A percentile compares a stretch with the other conserved stretches of the same genome.
Conservation (phyloP, 306 rosid species). For the Castanopsis chinensis region DNA sequence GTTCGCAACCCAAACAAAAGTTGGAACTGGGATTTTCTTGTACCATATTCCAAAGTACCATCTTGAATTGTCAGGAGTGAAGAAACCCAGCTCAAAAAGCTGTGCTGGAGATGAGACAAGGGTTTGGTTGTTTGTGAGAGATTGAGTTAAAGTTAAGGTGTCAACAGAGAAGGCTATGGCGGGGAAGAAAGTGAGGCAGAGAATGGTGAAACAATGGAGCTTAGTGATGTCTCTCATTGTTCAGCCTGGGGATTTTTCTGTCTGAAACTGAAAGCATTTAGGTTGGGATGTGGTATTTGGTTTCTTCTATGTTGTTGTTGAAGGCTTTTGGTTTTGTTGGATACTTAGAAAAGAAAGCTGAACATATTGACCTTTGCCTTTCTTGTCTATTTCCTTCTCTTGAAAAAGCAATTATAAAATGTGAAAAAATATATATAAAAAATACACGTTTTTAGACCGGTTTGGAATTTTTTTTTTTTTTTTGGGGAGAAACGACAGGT, state of each 20-base stretch:
- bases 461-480: background rate
- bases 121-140: constrained; percentile 41
- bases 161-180: constrained; percentile 27
- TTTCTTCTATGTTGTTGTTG: constrained; percentile 6
- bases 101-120: constrained; percentile 36
- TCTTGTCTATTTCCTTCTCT: background rate
- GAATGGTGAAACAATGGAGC: constrained; percentile 19
- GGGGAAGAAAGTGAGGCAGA: constrained; percentile 23
- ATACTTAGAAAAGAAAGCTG: constrained; percentile 6
- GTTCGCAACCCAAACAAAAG: constrained; percentile 79
- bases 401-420: background rate
- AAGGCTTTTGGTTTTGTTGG: constrained; percentile 3
- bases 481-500: background rate
- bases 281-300: constrained; percentile 1
- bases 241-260: constrained; percentile 1
- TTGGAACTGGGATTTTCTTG: constrained; percentile 17
- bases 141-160: constrained; percentile 42
- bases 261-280: background rate
- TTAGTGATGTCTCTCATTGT: constrained; percentile 36
- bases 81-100: constrained; percentile 56
- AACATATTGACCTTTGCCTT: constrained; percentile 9
- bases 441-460: background rate
- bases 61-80: constrained; percentile 18
- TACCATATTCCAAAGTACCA: constrained; percentile 73
- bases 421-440: background rate